Evolutionary conservation across 2,329 filamentous ascomycete genomes (phyloP), one percentile per base, ranked within the genome.

Genomic region (Fusarium odoratissimum): DNA sequence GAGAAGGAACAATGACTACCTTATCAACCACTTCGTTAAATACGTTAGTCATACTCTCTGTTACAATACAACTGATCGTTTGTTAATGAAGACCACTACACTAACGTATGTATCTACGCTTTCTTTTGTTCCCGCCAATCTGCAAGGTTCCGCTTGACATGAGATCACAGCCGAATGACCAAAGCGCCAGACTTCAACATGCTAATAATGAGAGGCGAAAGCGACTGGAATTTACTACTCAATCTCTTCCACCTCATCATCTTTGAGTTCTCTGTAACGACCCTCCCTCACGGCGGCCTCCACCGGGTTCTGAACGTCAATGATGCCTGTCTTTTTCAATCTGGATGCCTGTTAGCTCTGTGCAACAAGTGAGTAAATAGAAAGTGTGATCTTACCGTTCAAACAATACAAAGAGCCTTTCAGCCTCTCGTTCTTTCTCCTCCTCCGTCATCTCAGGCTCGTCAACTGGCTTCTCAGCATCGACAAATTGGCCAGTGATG

Each of bases 361-460:
- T 41, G 9, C 28, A 48, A 33, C 13, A 37, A 21, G 38, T 23
- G 8, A 19, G 44, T 23, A 10, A 16, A 28, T 23, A 4, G 21
- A 19, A 9, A 19, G 17, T 25, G 25, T 31, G 23, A 13, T 73
- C 83, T 71, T 83, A 92, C 92, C 93, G 88, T 82, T 98, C 95
- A 82, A 98, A 98, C 6, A 98, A 84, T 17, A 97, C 94, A 83
- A 97, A 98, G 2, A 98, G 82, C 63, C 91, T 89, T 82, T 98
- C 95, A 0, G 95, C 95, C 79, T 99, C 96, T 64, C 93, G 87
- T 81, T 97, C 93, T 81, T 95, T 98, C 83, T 98, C 95, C 73
- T 95, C 95, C 51, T 93, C 86, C 1, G 93, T 96, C 95, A 98
- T 97, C 54, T 93, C 90, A 3, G 90, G 90, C 16, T 85, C 81